These are phyloP conservation scores for Hypomontagnella submonticulosa DNA, from an alignment of 495 filamentous ascomycete species.

Conservation along the genomic window DNA sequence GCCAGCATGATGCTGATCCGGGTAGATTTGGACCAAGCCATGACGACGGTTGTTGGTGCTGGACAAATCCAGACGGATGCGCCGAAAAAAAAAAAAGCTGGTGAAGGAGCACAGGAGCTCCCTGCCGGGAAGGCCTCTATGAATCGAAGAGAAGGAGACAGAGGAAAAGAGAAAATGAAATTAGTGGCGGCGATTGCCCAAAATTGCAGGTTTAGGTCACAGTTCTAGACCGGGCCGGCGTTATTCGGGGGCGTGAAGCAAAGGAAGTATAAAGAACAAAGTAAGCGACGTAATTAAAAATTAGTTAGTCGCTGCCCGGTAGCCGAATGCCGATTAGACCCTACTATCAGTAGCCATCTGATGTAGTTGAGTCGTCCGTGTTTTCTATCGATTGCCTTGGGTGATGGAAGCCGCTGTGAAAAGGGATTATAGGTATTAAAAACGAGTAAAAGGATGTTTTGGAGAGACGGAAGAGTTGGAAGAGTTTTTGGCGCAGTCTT, in stretches of 20 bases:
- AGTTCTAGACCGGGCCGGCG: slow-evolving; percentile 2
- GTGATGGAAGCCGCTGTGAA: too few species aligned
- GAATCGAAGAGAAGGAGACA: slow-evolving; percentile 3
- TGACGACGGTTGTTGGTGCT: slow-evolving; percentile 49
- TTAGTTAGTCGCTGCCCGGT: not conserved
- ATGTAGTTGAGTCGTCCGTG: not conserved
- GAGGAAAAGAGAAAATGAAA: slow-evolving; percentile 7
- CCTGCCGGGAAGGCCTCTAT: not conserved
- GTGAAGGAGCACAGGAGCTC: slow-evolving; percentile 11
- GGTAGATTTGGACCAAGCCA: slow-evolving; percentile 93
- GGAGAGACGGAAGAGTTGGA: not conserved
- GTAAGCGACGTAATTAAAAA: slow-evolving; percentile 16
- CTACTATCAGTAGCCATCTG: slow-evolving; percentile 23
- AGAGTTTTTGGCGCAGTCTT: slow-evolving; percentile 1
- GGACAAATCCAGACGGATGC: slow-evolving; percentile 7
- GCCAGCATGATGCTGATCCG: slow-evolving; percentile 92
- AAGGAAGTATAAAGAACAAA: slow-evolving; percentile 14
- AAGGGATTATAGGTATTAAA: not conserved
- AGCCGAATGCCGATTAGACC: slow-evolving; percentile 9
- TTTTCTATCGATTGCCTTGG: too few species aligned
- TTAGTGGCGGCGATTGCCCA: slow-evolving; percentile 25
- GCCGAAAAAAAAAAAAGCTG: not conserved
- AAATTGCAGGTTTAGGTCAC: slow-evolving; percentile 1
- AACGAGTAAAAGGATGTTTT: slow-evolving; percentile 3
- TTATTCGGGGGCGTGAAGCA: slow-evolving; percentile 13